Base-by-base conservation (phyloP, 768 basidiomycete genomes). In the Mycena latifolia region DNA sequence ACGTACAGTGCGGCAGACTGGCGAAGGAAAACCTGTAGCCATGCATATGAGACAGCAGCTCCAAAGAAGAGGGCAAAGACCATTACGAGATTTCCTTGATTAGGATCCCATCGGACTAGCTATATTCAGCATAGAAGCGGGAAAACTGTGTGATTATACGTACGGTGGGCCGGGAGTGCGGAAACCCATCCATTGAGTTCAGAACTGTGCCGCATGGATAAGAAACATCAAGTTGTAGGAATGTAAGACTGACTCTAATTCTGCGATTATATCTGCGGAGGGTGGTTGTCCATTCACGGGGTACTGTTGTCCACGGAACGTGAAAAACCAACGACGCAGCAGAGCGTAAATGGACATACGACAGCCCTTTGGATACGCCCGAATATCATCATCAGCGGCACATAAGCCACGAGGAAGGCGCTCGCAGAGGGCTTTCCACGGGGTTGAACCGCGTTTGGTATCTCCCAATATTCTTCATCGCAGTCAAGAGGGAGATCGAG, bases 401-500 rank as follows among this genome's bases (percentile, higher is more conserved):
- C 3, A 54, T 47, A 59, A 1, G 39, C 37, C 4, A 15, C n/a
- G n/a, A n/a, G n/a, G n/a, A n/a, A n/a, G n/a, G n/a, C n/a, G n/a
- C n/a, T n/a, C n/a, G n/a, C n/a, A n/a, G n/a, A n/a, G n/a, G n/a
- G n/a, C n/a, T n/a, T n/a, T n/a, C n/a, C n/a, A n/a, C n/a, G n/a
- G n/a, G n/a, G n/a, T n/a, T n/a, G n/a, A n/a, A n/a, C n/a, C n/a
- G n/a, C n/a, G n/a, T n/a, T n/a, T n/a, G n/a, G n/a, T n/a, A n/a
- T n/a, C n/a, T n/a, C n/a, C n/a, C n/a, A n/a, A n/a, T n/a, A n/a
- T n/a, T n/a, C n/a, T 8, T 69, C 54, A 20, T 65, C 63, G 66
- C 82, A 82, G 70, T 91, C 89, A 22, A 88, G 82, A 9, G 88
- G 89, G 9, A 86, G 80, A 41, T 91, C 90, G 6, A 87, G 78